Conservation (phyloP, 2,329 filamentous ascomycete species). For the Xylaria sp. region DNA sequence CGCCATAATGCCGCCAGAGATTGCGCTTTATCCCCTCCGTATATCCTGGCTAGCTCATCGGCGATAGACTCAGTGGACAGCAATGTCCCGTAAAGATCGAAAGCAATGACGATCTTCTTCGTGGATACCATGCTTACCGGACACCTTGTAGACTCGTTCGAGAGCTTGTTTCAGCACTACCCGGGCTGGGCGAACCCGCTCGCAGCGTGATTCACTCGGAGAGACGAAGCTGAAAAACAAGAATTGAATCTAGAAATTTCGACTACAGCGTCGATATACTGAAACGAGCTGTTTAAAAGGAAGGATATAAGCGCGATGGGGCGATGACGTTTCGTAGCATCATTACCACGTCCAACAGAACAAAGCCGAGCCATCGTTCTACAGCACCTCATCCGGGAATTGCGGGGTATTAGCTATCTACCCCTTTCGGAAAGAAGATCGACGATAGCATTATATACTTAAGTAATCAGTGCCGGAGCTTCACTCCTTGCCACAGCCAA, state of each 20-base stretch:
- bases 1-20: slow-evolving; percentile 71
- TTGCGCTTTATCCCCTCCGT: slow-evolving; percentile 67
- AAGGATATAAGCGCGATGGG: not conserved
- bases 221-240: slow-evolving; percentile 10
- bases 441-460: not conserved
- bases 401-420: slow-evolving; percentile 46
- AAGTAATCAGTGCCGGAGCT: not conserved
- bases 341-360: not conserved
- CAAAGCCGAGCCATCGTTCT: not conserved
- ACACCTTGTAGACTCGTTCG: not conserved
- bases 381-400: not conserved
- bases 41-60: slow-evolving; percentile 65
- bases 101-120: slow-evolving; percentile 66
- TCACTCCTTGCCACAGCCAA: not conserved
- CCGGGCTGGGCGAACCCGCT: slow-evolving; percentile 8
- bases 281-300: not conserved
- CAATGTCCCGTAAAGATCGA: slow-evolving; percentile 81
- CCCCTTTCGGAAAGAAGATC: slow-evolving; percentile 29
- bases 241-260: not conserved
- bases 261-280: not conserved
- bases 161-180: not conserved
- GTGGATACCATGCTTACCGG: slow-evolving; percentile 31
- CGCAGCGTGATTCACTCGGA: slow-evolving; percentile 37
- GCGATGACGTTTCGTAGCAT: not conserved
- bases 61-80: slow-evolving; percentile 77